Evolutionary conservation across 495 filamentous ascomycete species (phyloP), one percentile per base, ranked within the genome.

Genomic region (Cercophora sp.): DNA sequence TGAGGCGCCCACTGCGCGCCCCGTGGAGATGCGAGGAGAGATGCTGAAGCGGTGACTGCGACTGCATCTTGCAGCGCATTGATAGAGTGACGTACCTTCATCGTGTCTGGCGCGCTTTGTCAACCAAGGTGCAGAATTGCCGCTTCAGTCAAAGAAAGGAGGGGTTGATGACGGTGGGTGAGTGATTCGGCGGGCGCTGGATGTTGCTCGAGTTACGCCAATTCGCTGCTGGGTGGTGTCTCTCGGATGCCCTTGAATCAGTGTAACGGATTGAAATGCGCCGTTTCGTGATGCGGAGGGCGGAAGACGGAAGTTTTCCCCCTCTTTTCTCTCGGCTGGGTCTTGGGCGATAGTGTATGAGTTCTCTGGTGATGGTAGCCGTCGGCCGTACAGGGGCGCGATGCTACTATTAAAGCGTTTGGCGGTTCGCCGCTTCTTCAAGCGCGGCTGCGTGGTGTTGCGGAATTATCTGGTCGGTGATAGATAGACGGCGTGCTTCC

Each of bases 71-170:
- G n/a, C n/a, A n/a, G n/a, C n/a, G n/a, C n/a, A n/a, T n/a, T n/a
- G n/a, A 51, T 47, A 56, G 51, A 63, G 72, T 73, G 67, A 68
- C 73, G 68, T 68, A 76, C 72, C 73, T 75, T 76, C 73, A 76
- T 76, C 41, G 66, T 76, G 48, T 61, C 51, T 56, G 56, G 51
- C 55, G 55, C 37, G 40, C 35, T 53, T 55, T 52, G 53, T 54
- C 47, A 56, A 29, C 35, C 39, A n/a, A 32, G 27, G 26, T 45
- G 16, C 25, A 44, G 44, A 47, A n/a, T 31, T 34, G 16, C 44
- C 26, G 44, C 51, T 41, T 48, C 18, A 42, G 25, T 45, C 37
- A 41, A 23, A 56, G 16, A 53, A 22, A 42, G 35, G 44, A 50
- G 49, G 32, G 52, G 52, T 39, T 36, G 57, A 44, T 36, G 57